phyloP scores from a whole-genome alignment of 805 yeast genomes.

The Kazachstania viticola region DNA sequence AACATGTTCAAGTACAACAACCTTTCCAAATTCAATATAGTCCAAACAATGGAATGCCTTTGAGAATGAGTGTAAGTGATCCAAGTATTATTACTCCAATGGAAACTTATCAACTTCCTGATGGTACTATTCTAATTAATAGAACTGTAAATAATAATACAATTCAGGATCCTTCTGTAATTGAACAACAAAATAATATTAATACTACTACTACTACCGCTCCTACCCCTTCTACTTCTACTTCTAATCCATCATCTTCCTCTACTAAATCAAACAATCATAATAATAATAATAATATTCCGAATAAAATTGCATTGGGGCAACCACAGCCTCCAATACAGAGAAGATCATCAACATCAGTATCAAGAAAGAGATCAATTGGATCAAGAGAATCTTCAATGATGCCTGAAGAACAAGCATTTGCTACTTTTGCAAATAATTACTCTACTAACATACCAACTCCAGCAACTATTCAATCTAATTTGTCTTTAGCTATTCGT shows the following conservation, averaged over 20 bases:
- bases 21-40: neutral
- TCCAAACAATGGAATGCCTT: too few species aligned
- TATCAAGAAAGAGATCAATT: neutral
- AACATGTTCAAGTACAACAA: neutral
- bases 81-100: neutral
- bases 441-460: neutral
- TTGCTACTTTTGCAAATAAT: neutral
- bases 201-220: too few species aligned
- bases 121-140: neutral
- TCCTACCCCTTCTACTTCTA: too few species aligned
- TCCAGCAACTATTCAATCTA: conserved; percentile 5
- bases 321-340: too few species aligned
- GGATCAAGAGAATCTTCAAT: neutral
- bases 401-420: neutral
- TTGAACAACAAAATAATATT: too few species aligned
- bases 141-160: neutral
- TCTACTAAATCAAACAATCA: too few species aligned
- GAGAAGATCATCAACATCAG: neutral
- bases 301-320: too few species aligned
- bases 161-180: too few species aligned
- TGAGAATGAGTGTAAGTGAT: too few species aligned
- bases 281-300: too few species aligned
- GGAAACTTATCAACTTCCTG: neutral
- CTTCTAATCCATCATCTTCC: too few species aligned
- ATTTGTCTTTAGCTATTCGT: conserved; percentile 5